A percentile compares a stretch with the other conserved stretches of the same genome.
Conservation (phyloP, 768 basidiomycete species). For the Chalciporus piperatus region DNA sequence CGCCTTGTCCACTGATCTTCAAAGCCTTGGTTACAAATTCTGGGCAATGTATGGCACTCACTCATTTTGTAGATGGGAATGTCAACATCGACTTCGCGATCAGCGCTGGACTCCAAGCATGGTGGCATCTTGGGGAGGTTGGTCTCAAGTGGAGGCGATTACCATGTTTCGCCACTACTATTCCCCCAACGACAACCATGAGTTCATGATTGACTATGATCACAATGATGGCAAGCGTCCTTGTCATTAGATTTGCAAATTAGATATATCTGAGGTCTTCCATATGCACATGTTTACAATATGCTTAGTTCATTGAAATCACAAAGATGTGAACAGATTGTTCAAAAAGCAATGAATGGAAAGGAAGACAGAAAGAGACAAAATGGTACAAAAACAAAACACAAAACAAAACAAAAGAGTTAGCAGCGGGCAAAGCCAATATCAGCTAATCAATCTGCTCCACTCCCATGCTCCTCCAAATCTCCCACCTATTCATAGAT, state of each 20-base stretch:
- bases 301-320: too few species aligned
- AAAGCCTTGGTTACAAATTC: too few species aligned
- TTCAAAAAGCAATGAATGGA: too few species aligned
- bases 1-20: too few species aligned
- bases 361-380: too few species aligned
- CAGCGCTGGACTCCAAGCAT: conserved; percentile 11
- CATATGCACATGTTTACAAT: not conserved
- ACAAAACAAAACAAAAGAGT: too few species aligned
- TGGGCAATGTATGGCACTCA: conserved; percentile 21
- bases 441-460: not conserved
- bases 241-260: too few species aligned
- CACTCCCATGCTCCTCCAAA: conserved; percentile 9
- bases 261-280: too few species aligned
- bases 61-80: conserved; percentile 19
- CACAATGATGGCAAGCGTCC: conserved; percentile 8
- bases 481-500: conserved; percentile 7
- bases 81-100: conserved; percentile 14
- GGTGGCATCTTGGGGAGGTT: conserved; percentile 23
- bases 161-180: conserved; percentile 17
- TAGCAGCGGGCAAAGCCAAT: too few species aligned
- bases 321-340: too few species aligned
- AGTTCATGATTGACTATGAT: conserved; percentile 17
- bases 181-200: conserved; percentile 19
- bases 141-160: conserved; percentile 19
- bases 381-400: too few species aligned